These are phyloP conservation scores for Myriangium duriaei DNA, from an alignment of 2,329 filamentous ascomycete genomes.

Conservation along the genomic window DNA sequence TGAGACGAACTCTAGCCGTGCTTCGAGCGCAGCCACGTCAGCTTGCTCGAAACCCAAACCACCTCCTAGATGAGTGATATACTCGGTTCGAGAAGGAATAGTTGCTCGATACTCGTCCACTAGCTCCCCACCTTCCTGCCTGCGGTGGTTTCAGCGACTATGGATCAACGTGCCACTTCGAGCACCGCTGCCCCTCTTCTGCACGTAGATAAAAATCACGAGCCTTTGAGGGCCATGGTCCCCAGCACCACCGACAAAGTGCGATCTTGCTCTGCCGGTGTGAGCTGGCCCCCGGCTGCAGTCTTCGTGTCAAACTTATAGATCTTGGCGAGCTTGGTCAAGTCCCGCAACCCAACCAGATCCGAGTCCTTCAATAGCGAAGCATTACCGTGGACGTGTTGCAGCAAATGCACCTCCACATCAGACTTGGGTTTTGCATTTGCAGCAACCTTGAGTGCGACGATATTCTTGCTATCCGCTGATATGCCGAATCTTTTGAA, in stretches of 20 bases:
- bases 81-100: too few relatives aligned
- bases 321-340: slow-evolving; percentile 62
- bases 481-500: slow-evolving; percentile 80
- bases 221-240: slow-evolving; percentile 64
- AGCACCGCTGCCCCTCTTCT: too few relatives aligned
- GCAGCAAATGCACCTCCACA: slow-evolving; percentile 47
- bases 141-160: too few relatives aligned
- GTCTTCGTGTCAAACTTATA: slow-evolving; percentile 64
- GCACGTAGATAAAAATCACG: too few relatives aligned
- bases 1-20: too few relatives aligned
- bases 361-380: slow-evolving; percentile 50
- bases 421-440: slow-evolving; percentile 30
- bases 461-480: slow-evolving; percentile 55
- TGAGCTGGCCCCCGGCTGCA: slow-evolving; percentile 21
- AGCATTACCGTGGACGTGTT: slow-evolving; percentile 49
- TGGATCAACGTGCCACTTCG: too few relatives aligned
- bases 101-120: too few relatives aligned
- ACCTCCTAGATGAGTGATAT: too few relatives aligned
- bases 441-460: slow-evolving; percentile 67
- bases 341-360: slow-evolving; percentile 49
- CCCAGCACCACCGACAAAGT: slow-evolving; percentile 60
- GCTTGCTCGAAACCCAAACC: too few relatives aligned
- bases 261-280: slow-evolving; percentile 26
- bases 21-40: too few relatives aligned
- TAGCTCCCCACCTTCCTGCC: too few relatives aligned